phyloP scores from a whole-genome alignment of 257 asterid species.

The Fraxinus cuspidata region DNA sequence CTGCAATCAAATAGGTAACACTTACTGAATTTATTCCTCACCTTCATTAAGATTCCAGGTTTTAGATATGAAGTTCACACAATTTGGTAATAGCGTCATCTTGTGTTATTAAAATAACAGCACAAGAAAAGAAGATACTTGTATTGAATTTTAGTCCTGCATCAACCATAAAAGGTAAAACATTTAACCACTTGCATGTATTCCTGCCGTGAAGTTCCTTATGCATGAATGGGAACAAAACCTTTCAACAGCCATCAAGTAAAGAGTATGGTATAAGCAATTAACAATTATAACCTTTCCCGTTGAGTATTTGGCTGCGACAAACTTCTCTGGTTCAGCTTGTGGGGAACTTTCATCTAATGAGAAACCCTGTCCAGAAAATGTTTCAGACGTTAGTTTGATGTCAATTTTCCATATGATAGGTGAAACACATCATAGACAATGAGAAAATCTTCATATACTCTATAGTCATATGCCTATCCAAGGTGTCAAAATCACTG shows the following conservation, averaged over 20 bases:
- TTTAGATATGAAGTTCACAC: slow-evolving; percentile 48
- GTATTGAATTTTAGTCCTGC: slow-evolving; percentile 75
- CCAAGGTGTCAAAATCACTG: neutral
- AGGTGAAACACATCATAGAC: neutral
- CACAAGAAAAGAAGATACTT: slow-evolving; percentile 59
- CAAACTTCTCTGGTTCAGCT: slow-evolving; percentile 75
- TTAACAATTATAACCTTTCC: slow-evolving; percentile 61
- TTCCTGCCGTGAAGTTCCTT: slow-evolving; percentile 19
- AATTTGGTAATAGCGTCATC: slow-evolving; percentile 55
- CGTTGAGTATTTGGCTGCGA: slow-evolving; percentile 79
- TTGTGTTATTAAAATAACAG: slow-evolving; percentile 54
- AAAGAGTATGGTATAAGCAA: neutral
- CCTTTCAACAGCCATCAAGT: neutral
- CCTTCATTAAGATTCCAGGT: slow-evolving; percentile 41
- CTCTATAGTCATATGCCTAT: neutral
- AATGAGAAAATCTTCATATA: neutral
- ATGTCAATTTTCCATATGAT: slow-evolving; percentile 5
- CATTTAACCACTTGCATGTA: slow-evolving; percentile 28
- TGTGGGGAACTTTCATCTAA: slow-evolving; percentile 50
- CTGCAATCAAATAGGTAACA: slow-evolving; percentile 80
- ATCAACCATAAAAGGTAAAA: slow-evolving; percentile 46
- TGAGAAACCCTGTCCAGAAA: slow-evolving; percentile 68
- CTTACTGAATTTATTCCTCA: slow-evolving; percentile 55
- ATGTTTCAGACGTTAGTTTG: slow-evolving; percentile 7
- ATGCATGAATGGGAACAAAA: neutral